Conservation (phyloP, 768 basidiomycete genomes). For the Cystoderma amianthinum region DNA sequence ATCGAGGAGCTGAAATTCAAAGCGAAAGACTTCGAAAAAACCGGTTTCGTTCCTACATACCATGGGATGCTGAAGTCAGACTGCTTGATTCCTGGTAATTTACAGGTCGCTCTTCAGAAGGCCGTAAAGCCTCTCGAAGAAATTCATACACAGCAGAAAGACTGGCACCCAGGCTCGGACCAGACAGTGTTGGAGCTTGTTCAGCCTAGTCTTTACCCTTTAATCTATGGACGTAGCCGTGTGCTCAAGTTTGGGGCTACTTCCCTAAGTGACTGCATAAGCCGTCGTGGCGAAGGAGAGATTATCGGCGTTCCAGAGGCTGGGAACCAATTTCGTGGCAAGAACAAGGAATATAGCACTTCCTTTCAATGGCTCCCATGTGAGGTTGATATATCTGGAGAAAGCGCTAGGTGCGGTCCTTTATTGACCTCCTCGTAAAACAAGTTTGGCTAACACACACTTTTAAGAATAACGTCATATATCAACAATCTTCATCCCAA, state of each 20-base stretch:
- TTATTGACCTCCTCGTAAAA: too few species aligned
- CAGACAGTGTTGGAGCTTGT: not conserved
- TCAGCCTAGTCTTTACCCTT: not conserved
- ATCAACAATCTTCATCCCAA: constrained; percentile 28
- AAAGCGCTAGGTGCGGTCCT: constrained; percentile 5
- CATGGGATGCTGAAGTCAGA: not conserved
- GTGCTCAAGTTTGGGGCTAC: not conserved
- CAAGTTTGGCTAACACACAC: not conserved
- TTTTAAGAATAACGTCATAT: constrained; percentile 15
- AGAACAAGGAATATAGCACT: not conserved
- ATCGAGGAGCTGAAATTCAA: not conserved
- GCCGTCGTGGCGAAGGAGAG: not conserved
- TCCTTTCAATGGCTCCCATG: not conserved
- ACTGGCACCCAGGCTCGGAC: not conserved
- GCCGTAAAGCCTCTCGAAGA: not conserved
- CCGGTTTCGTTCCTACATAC: not conserved
- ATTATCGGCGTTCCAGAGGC: constrained; percentile 1
- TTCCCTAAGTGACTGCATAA: not conserved
- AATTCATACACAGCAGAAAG: not conserved
- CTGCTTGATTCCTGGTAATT: not conserved
- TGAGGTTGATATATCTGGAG: constrained; percentile 6
- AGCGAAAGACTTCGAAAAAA: not conserved
- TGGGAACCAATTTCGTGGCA: not conserved
- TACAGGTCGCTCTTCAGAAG: not conserved
- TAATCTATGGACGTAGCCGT: not conserved